Evolutionary conservation across 345 rosid genomes (phyloP).

Genomic region (Punica granatum): DNA sequence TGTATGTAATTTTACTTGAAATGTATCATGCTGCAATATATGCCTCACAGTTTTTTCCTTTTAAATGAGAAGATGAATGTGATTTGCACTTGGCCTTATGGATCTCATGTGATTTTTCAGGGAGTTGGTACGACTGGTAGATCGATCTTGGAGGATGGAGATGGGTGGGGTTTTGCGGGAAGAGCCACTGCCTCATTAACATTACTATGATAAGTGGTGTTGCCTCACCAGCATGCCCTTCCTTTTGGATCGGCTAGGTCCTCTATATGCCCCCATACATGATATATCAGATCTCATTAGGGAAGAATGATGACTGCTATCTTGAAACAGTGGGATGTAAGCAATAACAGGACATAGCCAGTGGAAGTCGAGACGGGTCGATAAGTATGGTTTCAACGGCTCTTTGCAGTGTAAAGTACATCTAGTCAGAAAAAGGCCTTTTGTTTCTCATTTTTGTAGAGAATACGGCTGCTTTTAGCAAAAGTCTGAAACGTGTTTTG

Average conservation of each 20-base stretch:
- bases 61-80: constrained; percentile 5
- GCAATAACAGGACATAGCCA: background rate
- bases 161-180: constrained; percentile 70
- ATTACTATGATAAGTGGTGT: background rate
- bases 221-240: background rate
- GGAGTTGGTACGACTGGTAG: constrained; percentile 67
- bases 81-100: background rate
- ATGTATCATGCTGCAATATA: background rate
- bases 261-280: background rate
- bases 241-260: background rate
- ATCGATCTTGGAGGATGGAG: constrained; percentile 89
- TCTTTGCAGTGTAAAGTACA: background rate
- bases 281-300: background rate
- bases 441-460: too few species aligned
- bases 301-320: background rate
- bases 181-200: constrained; percentile 41
- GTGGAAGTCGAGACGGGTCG: background rate
- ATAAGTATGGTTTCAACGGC: background rate
- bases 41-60: background rate
- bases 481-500: too few species aligned
- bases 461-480: too few species aligned
- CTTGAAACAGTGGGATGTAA: background rate
- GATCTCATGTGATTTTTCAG: constrained; percentile 26
- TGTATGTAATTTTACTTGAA: background rate
- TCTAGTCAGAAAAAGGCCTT: background rate